Percentiles rank a stretch among this genome's conserved stretches.
These are phyloP conservation scores for Arthroderma uncinatum DNA, from an alignment of 2,329 filamentous ascomycete species.

Conservation along the genomic window DNA sequence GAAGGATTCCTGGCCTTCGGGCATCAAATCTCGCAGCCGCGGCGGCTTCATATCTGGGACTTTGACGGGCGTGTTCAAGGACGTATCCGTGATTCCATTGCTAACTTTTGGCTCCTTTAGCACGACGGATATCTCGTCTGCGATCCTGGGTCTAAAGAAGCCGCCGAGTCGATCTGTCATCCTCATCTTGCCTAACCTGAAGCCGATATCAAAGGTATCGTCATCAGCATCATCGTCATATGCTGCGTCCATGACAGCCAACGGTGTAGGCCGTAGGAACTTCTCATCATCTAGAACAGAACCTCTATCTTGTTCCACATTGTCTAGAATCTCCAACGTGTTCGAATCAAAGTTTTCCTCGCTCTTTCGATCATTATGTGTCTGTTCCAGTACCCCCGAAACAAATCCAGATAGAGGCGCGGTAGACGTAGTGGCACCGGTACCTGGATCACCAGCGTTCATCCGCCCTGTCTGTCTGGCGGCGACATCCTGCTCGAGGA, in stretches of 20 bases:
- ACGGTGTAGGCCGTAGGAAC: constrained; percentile 50
- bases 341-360: constrained; percentile 11
- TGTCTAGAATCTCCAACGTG: constrained; percentile 34
- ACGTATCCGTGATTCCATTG: background rate
- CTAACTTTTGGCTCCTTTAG: background rate
- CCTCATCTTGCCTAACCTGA: constrained; percentile 59
- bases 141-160: constrained; percentile 57
- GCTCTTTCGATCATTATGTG: background rate
- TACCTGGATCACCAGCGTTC: constrained; percentile 5
- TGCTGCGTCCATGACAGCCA: constrained; percentile 54
- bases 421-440: background rate
- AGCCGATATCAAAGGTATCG: constrained; percentile 60
- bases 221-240: constrained; percentile 56
- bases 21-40: background rate
- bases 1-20: constrained; percentile 31
- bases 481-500: constrained; percentile 57
- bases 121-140: constrained; percentile 43
- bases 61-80: constrained; percentile 1
- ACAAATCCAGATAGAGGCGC: background rate
- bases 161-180: constrained; percentile 66
- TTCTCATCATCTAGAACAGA: constrained; percentile 43
- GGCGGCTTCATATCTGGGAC: background rate
- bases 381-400: background rate
- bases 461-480: constrained; percentile 25
- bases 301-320: constrained; percentile 43